Evolutionary conservation across 257 asterid genomes (phyloP), one percentile per base, ranked within the genome.

Genomic region (Plectranthus barbatus): DNA sequence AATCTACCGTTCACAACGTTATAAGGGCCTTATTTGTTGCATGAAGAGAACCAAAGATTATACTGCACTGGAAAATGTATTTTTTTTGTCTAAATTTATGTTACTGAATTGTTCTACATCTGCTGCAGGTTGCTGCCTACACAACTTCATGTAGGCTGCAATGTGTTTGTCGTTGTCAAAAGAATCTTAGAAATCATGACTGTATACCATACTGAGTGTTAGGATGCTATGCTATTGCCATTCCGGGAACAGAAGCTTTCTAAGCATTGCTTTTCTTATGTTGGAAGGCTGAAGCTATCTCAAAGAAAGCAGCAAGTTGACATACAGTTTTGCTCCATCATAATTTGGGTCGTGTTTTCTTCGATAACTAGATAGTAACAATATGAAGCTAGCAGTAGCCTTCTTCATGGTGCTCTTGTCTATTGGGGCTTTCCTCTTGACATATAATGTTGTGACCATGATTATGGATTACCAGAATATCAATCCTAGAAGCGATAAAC

Each of bases 361-460:
- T n/a, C n/a, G n/a, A n/a, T 41, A 62, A 60, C 15, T 40, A 3
- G 68, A 66, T 24, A 53, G 71, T 51, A 67, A 17, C 75, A 60
- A 26, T 11, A 75, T 83, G 91, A 76, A 79, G 57, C 73, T 44
- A 24, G 64, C 60, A 51, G 50, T 62, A 45, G 72, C 49, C 7
- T 6, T 71, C 13, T 51, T 78, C 48, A 60, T 77, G n/a, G 53
- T 68, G 33, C 62, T 81, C 67, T 47, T 80, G 62, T 68, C 77
- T 9, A n/a, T 75, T 29, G 81, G 74, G 9, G 56, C 56, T 45
- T 73, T 67, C 69, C 20, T 82, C 60, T 44, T 77, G 39, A 73
- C 86, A 11, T 82, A 78, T 67, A 82, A 84, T 56, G 24, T 80
- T 37, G 41, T 67, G 36, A 60, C 67, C 0, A 57, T 57, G 72